These are phyloP conservation scores for Entomortierella chlamydospora DNA, from an alignment of 192 early-diverging fungal genomes.

Conservation along the genomic window DNA sequence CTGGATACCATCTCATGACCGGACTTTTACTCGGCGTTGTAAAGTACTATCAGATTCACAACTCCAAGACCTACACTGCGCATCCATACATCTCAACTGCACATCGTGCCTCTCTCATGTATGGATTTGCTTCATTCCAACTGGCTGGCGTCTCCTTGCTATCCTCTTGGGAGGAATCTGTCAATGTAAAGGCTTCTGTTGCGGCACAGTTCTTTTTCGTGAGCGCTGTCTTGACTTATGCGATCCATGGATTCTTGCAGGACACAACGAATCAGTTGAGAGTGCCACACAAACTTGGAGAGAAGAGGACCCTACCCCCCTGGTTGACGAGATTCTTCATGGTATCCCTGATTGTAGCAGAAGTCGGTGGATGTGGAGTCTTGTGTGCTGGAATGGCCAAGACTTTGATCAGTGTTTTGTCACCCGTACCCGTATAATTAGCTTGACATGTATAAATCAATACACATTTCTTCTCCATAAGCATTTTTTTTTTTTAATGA, in stretches of 20 bases:
- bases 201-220: conserved; percentile 36
- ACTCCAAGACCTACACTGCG: conserved; percentile 28
- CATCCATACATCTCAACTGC: conserved; percentile 48
- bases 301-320: conserved; percentile 2
- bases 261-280: conserved; percentile 49
- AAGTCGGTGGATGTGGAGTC: conserved; percentile 42
- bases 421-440: neutral
- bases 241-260: conserved; percentile 26
- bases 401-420: conserved; percentile 8
- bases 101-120: conserved; percentile 50
- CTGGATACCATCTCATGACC: conserved; percentile 34
- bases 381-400: conserved; percentile 36
- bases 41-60: conserved; percentile 47
- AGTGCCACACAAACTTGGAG: conserved; percentile 26
- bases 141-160: conserved; percentile 19
- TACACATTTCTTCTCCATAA: too few relatives aligned
- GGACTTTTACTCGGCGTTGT: conserved; percentile 38
- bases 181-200: conserved; percentile 13
- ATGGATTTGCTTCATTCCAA: conserved; percentile 42
- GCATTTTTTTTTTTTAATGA: too few relatives aligned
- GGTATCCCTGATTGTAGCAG: conserved; percentile 21
- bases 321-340: conserved; percentile 31
- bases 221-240: conserved; percentile 25
- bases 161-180: conserved; percentile 19
- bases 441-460: too few relatives aligned